These are phyloP conservation scores for Claviceps digitariae DNA, from an alignment of 2,329 filamentous ascomycete genomes.

Conservation along the genomic window DNA sequence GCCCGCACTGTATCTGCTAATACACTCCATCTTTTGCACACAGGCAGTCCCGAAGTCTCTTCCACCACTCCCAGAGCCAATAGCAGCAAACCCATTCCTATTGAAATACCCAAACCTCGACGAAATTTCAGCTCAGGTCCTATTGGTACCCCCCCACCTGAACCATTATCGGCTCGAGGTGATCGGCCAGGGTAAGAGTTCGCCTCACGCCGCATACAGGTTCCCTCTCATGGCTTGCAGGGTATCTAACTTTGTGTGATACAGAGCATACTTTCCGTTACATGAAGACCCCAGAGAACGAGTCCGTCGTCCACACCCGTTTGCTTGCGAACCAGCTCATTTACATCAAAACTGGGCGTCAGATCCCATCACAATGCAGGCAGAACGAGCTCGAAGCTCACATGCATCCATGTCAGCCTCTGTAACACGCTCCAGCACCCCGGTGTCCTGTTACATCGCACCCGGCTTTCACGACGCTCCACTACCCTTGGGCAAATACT, in stretches of 20 bases:
- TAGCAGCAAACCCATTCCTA: conserved; percentile 37
- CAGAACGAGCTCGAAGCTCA: conserved; percentile 10
- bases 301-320: conserved; percentile 37
- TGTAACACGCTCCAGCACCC: conserved; percentile 22
- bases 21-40: not conserved
- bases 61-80: conserved; percentile 8
- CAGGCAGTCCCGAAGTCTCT: conserved; percentile 4
- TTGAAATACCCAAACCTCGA: conserved; percentile 31
- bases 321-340: conserved; percentile 29
- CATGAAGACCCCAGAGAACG: conserved; percentile 40
- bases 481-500: conserved; percentile 48
- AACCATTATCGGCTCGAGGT: conserved; percentile 42
- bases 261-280: conserved; percentile 46
- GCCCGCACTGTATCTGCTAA: not conserved
- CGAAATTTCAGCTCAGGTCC: conserved; percentile 27
- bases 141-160: conserved; percentile 27
- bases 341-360: conserved; percentile 22
- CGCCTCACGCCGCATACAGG: not conserved
- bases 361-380: conserved; percentile 15
- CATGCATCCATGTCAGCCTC: conserved; percentile 11
- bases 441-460: conserved; percentile 37
- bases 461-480: conserved; percentile 32
- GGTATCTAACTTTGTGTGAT: not conserved
- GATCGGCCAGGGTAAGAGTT: conserved; percentile 41
- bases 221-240: not conserved